Percentiles rank a stretch among this genome's conserved stretches.
Conservation (phyloP, 108 stramenopile species). For the Conticribra weissflogii region DNA sequence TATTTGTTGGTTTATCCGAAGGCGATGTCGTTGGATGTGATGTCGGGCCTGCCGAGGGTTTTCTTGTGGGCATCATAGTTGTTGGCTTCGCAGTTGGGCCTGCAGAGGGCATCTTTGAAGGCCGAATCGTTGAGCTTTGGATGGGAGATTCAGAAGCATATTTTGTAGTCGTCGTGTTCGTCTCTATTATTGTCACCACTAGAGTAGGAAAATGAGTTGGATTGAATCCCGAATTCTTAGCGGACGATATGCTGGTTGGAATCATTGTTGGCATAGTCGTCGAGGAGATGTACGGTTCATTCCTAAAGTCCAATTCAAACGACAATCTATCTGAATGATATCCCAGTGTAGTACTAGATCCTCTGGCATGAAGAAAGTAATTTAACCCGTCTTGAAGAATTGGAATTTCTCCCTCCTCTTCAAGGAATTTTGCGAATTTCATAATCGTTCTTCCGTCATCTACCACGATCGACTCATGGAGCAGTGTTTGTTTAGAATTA, state of each 20-base stretch:
- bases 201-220: no score
- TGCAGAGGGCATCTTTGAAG: not conserved
- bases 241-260: not conserved
- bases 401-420: constrained; percentile 52
- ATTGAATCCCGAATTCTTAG: no score
- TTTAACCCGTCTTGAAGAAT: constrained; percentile 37
- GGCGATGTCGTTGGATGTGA: not conserved
- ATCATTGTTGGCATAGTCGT: not conserved
- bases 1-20: not conserved
- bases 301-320: constrained; percentile 13
- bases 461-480: constrained; percentile 42
- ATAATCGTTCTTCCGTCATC: constrained; percentile 41
- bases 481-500: constrained; percentile 55
- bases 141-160: no score
- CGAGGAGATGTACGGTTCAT: not conserved
- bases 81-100: not conserved
- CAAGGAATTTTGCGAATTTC: constrained; percentile 63
- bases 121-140: not conserved
- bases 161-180: no score
- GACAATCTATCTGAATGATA: constrained; percentile 37
- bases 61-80: no score
- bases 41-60: not conserved
- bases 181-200: no score
- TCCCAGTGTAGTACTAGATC: constrained; percentile 29
- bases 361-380: constrained; percentile 52